phyloP scores from a whole-genome alignment of 345 rosid species.

The Kandelia obovata region DNA sequence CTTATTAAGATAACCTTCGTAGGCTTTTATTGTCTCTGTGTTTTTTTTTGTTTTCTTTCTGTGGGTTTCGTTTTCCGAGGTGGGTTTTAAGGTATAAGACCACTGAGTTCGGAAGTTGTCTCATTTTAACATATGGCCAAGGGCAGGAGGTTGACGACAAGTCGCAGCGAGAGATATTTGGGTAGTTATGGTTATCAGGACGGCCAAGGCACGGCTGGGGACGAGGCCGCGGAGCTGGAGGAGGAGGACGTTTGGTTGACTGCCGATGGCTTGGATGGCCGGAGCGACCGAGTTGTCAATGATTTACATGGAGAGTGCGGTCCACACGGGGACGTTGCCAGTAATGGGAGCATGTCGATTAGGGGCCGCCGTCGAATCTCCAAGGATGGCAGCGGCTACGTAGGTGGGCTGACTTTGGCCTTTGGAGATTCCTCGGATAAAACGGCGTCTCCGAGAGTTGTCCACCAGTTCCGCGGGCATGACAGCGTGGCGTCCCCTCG shows the following conservation, averaged over 20 bases:
- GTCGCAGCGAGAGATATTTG: slow-evolving; percentile 69
- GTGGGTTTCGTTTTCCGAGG: neutral
- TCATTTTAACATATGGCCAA: slow-evolving; percentile 45
- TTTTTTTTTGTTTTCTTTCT: neutral
- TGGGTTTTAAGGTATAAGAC: neutral
- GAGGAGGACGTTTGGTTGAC: slow-evolving; percentile 91
- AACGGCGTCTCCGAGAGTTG: slow-evolving; percentile 51
- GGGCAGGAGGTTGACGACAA: slow-evolving; percentile 65
- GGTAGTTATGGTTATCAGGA: slow-evolving; percentile 39
- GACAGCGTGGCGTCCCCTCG: slow-evolving; percentile 37
- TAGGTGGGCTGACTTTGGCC: slow-evolving; percentile 71
- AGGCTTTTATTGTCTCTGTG: neutral
- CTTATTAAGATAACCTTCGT: neutral
- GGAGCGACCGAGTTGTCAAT: slow-evolving; percentile 5
- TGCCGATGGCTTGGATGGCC: slow-evolving; percentile 39
- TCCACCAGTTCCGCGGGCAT: slow-evolving; percentile 64
- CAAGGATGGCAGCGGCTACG: slow-evolving; percentile 25
- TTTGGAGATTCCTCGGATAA: slow-evolving; percentile 45
- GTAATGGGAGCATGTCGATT: slow-evolving; percentile 11
- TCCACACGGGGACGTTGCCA: slow-evolving; percentile 28
- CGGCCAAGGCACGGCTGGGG: slow-evolving; percentile 17
- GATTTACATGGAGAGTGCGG: slow-evolving; percentile 39
- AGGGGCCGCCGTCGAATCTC: slow-evolving; percentile 18
- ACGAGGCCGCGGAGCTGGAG: slow-evolving; percentile 46
- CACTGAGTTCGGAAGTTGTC: neutral